Percentiles rank a stretch among this genome's conserved stretches.
phyloP scores from a whole-genome alignment of 352 stramenopile genomes.

The Phytopythium montanum region DNA sequence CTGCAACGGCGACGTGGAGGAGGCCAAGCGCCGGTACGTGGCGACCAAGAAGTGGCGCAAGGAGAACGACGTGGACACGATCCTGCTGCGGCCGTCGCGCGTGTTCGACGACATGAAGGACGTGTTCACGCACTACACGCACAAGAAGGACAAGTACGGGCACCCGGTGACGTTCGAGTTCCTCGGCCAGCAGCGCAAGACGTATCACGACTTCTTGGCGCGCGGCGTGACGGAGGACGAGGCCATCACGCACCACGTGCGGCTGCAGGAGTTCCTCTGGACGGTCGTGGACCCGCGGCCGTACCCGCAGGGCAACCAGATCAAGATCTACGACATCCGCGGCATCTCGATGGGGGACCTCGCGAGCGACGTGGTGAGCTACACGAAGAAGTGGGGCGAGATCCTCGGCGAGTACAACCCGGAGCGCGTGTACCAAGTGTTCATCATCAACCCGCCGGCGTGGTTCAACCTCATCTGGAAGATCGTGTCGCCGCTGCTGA shows the following conservation, averaged over 20 bases:
- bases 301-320: slow-evolving; percentile 56
- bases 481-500: slow-evolving; percentile 63
- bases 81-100: slow-evolving; percentile 49
- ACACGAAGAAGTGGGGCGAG: slow-evolving; percentile 62
- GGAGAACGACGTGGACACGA: slow-evolving; percentile 64
- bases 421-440: slow-evolving; percentile 66
- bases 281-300: slow-evolving; percentile 56
- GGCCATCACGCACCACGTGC: slow-evolving; percentile 57
- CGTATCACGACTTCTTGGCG: slow-evolving; percentile 47
- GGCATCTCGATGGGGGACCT: slow-evolving; percentile 75
- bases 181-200: slow-evolving; percentile 56
- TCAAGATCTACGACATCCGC: slow-evolving; percentile 75
- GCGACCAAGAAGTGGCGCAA: slow-evolving; percentile 65
- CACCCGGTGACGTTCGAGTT: slow-evolving; percentile 57
- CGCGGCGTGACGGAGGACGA: slow-evolving; percentile 57
- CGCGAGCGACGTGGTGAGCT: slow-evolving; percentile 61
- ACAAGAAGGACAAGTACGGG: slow-evolving; percentile 65
- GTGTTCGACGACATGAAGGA: slow-evolving; percentile 66
- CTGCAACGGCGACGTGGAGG: slow-evolving; percentile 63
- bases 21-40: slow-evolving; percentile 59
- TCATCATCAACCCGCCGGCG: slow-evolving; percentile 66
- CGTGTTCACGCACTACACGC: slow-evolving; percentile 49
- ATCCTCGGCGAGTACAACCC: slow-evolving; percentile 70
- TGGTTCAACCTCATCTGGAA: slow-evolving; percentile 86
- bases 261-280: slow-evolving; percentile 72